Base-by-base conservation (phyloP, 192 early-diverging fungal genomes). In the Geosiphon pyriformis region DNA sequence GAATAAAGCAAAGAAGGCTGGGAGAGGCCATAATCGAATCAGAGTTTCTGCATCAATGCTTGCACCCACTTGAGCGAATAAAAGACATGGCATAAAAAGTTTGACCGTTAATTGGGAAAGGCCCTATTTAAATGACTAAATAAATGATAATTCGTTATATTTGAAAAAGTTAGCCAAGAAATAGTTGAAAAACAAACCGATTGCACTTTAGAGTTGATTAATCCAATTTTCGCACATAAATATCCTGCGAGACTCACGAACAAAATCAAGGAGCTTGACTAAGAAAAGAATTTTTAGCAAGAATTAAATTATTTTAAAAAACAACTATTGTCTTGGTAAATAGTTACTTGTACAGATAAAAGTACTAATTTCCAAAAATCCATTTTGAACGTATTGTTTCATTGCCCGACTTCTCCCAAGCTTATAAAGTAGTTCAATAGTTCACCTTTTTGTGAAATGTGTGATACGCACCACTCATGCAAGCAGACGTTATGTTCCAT, bases 81-180 rank as follows among this genome's bases (percentile, higher is more conserved):
- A 51, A 0, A 71, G 47, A 27, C 52, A 63, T 34, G 69, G 69
- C 48, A 64, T 65, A n/a, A 71, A 50, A 8, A 71, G 12, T 33
- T 65, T 56, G 22, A 71, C 57, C 26, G 55, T 65, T 1, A 71
- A 10, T 12, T 34, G 15, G 3, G 61, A 64, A 31, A 71, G 34
- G 0, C 61, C 55, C 60, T 71, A 35, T 46, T 18, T 49, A 3
- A 25, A 12, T 27, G 34, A n/a, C 1, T 11, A 35, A 18, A 18
- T 10, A 48, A 49, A n/a, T 18, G 15, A 20, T 61, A 7, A 18
- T 57, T 62, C 2, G 1, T 0, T 7, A 18, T 6, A 49, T 26
- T 46, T 33, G 0, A 27, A 8, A 47, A 15, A 47, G 15, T 7
- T 60, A 6, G n/a, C n/a, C 8, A 48, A 6, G 49, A 49, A 32